Conservation (phyloP, 495 filamentous ascomycete species). For the Pseudomonodictys pantanalensis region DNA sequence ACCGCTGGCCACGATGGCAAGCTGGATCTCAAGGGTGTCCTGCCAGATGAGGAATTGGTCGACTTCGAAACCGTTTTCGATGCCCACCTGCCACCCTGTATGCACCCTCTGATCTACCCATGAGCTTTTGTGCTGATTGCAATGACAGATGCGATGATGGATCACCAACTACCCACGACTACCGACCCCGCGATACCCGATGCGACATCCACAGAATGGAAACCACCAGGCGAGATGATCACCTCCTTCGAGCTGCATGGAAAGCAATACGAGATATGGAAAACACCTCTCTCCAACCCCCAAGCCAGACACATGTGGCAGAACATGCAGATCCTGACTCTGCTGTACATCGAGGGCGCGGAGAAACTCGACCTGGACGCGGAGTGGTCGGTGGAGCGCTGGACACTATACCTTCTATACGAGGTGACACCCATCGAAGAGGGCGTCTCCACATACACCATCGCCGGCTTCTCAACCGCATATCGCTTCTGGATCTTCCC, state of each 20-base stretch:
- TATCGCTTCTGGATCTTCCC: constrained; percentile 76
- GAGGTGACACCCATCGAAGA: constrained; percentile 29
- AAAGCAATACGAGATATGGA: constrained; percentile 61
- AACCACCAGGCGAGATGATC: constrained; percentile 57
- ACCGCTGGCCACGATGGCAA: constrained; percentile 69
- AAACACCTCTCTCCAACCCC: constrained; percentile 54
- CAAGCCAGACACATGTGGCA: constrained; percentile 63
- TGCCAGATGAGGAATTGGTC: constrained; percentile 63
- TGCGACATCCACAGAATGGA: constrained; percentile 41
- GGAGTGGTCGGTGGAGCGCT: constrained; percentile 70
- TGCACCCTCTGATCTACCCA: neutral
- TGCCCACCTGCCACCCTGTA: constrained; percentile 56
- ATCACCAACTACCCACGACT: neutral
- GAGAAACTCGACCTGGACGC: constrained; percentile 69
- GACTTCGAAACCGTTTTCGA: constrained; percentile 67
- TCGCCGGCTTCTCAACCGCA: constrained; percentile 82
- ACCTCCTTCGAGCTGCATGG: constrained; percentile 51
- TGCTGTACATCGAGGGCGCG: constrained; percentile 89
- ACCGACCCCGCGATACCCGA: constrained; percentile 1
- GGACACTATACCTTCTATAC: constrained; percentile 77
- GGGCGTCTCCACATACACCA: constrained; percentile 59
- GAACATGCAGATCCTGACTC: constrained; percentile 78
- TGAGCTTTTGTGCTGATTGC: neutral
- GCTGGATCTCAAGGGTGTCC: constrained; percentile 44
- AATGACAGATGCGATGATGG: constrained; percentile 10